These are phyloP conservation scores for Lablab purpureus DNA, from an alignment of 306 rosid genomes.

Conservation along the genomic window DNA sequence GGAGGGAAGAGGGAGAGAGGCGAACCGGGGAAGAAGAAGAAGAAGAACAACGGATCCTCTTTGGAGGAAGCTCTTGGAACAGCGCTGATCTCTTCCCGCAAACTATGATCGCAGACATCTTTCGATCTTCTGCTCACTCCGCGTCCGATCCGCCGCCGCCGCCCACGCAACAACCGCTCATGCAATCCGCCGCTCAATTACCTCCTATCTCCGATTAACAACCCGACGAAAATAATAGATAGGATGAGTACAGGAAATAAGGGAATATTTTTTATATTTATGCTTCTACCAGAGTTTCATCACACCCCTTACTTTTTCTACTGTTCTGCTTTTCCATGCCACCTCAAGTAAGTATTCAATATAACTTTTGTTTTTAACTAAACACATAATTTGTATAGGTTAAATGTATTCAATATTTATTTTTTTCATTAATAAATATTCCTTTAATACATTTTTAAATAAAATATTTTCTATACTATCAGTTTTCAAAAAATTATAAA, in stretches of 20 bases:
- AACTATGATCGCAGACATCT: slow-evolving; percentile 96
- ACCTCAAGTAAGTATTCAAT: no score
- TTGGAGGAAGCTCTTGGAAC: slow-evolving; percentile 75
- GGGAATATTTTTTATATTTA: background rate
- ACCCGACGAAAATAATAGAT: background rate
- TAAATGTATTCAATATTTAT: no score
- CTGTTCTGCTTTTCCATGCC: background rate
- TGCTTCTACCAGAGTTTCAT: background rate
- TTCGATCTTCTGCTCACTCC: slow-evolving; percentile 64
- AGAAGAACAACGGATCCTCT: slow-evolving; percentile 59
- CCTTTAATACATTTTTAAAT: no score
- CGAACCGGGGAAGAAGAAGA: background rate
- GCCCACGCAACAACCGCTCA: slow-evolving; percentile 56
- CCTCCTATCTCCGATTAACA: background rate
- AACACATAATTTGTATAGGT: no score
- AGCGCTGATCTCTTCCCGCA: slow-evolving; percentile 94
- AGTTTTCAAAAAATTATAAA: no score
- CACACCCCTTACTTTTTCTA: no score
- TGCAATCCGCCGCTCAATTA: slow-evolving; percentile 36
- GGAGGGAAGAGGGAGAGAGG: slow-evolving; percentile 37
- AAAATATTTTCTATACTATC: no score
- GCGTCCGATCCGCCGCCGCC: slow-evolving; percentile 47
- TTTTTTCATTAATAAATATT: no score
- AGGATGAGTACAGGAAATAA: background rate
- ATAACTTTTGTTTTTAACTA: no score